Evolutionary conservation across 129 eudicot genomes (phyloP).

Genomic region (Tanacetum coccineum): DNA sequence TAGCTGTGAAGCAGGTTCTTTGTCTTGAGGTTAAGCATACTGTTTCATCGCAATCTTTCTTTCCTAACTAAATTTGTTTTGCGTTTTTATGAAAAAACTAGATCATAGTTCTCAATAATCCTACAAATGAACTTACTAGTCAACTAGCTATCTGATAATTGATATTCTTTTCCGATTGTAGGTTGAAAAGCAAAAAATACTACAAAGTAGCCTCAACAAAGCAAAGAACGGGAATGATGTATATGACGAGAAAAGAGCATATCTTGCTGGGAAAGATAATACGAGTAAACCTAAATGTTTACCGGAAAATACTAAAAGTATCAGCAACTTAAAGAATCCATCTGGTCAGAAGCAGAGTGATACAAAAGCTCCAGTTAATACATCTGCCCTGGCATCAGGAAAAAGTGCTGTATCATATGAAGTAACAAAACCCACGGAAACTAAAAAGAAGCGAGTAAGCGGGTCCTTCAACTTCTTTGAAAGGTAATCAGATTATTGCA

Average conservation of each 20-base stretch:
- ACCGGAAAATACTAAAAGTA: conserved; percentile 26
- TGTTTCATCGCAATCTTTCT: too few relatives aligned
- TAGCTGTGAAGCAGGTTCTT: conserved; percentile 80
- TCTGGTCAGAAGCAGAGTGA: conserved; percentile 22
- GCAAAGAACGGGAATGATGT: conserved; percentile 24
- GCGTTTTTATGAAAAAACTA: too few relatives aligned
- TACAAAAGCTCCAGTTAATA: conserved; percentile 6
- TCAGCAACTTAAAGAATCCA: conserved; percentile 22
- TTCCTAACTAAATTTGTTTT: too few relatives aligned
- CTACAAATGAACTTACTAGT: too few relatives aligned
- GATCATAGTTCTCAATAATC: too few relatives aligned
- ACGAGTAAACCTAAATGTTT: conserved; percentile 28
- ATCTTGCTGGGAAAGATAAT: conserved; percentile 26
- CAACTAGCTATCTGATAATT: too few relatives aligned
- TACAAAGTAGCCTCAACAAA: conserved; percentile 50
- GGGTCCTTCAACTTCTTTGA: conserved; percentile 66
- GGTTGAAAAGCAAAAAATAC: conserved; percentile 91
- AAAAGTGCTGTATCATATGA: conserved; percentile 12
- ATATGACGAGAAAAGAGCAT: conserved; percentile 18
- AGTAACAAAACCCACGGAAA: conserved; percentile 33
- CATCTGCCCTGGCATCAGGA: conserved; percentile 22
- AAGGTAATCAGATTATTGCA: conserved; percentile 40
- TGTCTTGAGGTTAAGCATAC: conserved; percentile 44
- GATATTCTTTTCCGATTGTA: conserved; percentile 18
- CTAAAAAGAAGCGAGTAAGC: conserved; percentile 44